Evolutionary conservation across 169 alveolate species (phyloP), one percentile per base, ranked within the genome.

Genomic region (Babesia bovis): DNA sequence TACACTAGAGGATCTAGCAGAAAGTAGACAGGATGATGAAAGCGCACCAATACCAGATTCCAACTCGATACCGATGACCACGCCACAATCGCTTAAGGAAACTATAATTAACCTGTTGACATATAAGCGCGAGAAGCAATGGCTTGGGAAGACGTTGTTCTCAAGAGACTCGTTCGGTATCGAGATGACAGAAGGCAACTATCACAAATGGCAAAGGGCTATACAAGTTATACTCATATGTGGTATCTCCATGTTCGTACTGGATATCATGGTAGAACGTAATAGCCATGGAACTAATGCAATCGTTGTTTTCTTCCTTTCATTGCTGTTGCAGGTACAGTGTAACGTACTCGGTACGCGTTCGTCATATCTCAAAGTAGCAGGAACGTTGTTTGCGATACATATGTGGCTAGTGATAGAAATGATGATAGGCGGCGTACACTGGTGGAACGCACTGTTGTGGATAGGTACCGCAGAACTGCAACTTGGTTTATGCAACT

Each of bases 381-480:
- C 70, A 1, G 70, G 70, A 0, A 67, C 74, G 4, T 42, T 77
- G 13, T 77, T 66, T 42, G 35, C 66, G 19, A 15, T 77, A 30
- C 85, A 77, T 13, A 21, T 50, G 17, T 55, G 74, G 65, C 32
- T 77, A 49, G 26, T 77, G 28, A 15, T 59, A 33, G 87, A 78
- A 25, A 59, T 78, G 50, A 50, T 78, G 45, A 57, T 35, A 12
- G 36, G 38, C 45, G 87, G 82, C 4, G 53, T 74, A 10, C 41
- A 51, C 40, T 25, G 42, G 40, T 78, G 82, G 87, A 58, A 68
- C 33, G 17, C 68, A 28, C 40, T 52, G 69, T 61, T 68, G 9
- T 68, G 75, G 74, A 21, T 78, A 3, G 87, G 83, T 1, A 12
- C 68, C 5, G 53, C 53, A 5, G 87, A 78, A 28, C 57, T 78